Base-by-base conservation (phyloP, 2,329 filamentous ascomycete genomes). In the Aureobasidium namibiae region DNA sequence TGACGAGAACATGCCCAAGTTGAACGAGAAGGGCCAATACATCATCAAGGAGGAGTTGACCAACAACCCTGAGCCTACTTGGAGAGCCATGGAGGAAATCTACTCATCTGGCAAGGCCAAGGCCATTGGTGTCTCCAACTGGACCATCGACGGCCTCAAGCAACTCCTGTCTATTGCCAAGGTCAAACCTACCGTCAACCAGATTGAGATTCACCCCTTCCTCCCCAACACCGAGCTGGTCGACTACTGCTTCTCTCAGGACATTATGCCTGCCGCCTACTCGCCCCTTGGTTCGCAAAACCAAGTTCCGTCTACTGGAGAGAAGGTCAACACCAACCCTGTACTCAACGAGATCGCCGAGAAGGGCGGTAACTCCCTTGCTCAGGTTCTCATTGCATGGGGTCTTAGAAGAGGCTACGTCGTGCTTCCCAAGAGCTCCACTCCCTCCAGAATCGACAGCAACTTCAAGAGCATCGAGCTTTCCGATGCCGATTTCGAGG, bases 371-470 rank as follows among this genome's bases (percentile, higher is more conserved):
- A 77, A 82, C 70, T 80, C 78, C 2, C 75, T 85, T 11, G 83
- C 82, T 3, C 83, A 86, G 72, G 79, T 84, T 21, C 73, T 86
- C 59, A 81, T 85, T 62, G 82, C 82, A 42, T 88, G 85, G 85
- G 86, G 84, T 58, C 71, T 88, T 42, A 79, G 80, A 60, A 79
- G 85, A 56, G 85, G 85, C 61, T 87, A 87, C 69, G 79, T 82
- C 39, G 85, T 88, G 39, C 76, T 89, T 61, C 85, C 85, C 66
- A 89, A 89, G 81, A 86, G 83, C 73, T 84, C 83, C 49, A 88
- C 83, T 21, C 83, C 83, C 9, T 78, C 76, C 53, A 79, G 85
- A 44, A 88, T 88, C 66, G 79, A 82, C 70, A 86, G 82, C 75
- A 90, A 90, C 74, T 82, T 85, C 67, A 76, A 84, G 68, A 79